These are phyloP conservation scores for Fusarium goolgardi DNA, from an alignment of 2,329 filamentous ascomycete species.

Conservation along the genomic window DNA sequence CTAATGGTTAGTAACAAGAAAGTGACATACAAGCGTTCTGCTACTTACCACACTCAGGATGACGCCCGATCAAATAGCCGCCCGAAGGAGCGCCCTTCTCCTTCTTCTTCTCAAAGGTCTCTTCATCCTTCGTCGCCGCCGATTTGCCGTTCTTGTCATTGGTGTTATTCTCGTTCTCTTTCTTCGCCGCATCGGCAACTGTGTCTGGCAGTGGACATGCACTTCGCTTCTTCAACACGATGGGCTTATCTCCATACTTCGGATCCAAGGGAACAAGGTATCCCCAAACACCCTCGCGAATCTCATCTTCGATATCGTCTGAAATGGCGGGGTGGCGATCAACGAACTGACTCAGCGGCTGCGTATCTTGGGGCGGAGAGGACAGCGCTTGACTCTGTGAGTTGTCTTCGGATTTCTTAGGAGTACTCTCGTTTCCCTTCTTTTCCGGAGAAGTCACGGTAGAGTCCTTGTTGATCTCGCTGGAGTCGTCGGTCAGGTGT, in stretches of 20 bases:
- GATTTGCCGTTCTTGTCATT: constrained; percentile 59
- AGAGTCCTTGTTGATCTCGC: constrained; percentile 71
- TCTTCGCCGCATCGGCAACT: constrained; percentile 51
- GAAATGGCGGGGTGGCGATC: constrained; percentile 77
- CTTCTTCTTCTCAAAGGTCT: constrained; percentile 72
- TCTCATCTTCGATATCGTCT: constrained; percentile 87
- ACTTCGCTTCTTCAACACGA: constrained; percentile 79
- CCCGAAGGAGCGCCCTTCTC: constrained; percentile 72
- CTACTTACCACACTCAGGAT: constrained; percentile 87
- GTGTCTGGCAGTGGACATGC: constrained; percentile 72
- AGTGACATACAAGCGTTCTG: neutral
- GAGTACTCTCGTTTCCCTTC: constrained; percentile 65
- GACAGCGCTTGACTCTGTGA: constrained; percentile 60
- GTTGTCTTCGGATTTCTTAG: constrained; percentile 63
- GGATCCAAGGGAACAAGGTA: constrained; percentile 87
- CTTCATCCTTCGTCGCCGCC: constrained; percentile 65
- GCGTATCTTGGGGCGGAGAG: constrained; percentile 72
- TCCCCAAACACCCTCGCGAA: constrained; percentile 90
- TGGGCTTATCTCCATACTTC: constrained; percentile 72
- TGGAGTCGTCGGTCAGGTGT: constrained; percentile 68
- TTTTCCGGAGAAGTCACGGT: constrained; percentile 77
- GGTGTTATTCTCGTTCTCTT: constrained; percentile 55
- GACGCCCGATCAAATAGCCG: constrained; percentile 91
- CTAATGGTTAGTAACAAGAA: constrained; percentile 14
- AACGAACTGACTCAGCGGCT: constrained; percentile 76